Base-by-base conservation (phyloP, 495 filamentous ascomycete species). In the Hypoxylon subgilvum region DNA sequence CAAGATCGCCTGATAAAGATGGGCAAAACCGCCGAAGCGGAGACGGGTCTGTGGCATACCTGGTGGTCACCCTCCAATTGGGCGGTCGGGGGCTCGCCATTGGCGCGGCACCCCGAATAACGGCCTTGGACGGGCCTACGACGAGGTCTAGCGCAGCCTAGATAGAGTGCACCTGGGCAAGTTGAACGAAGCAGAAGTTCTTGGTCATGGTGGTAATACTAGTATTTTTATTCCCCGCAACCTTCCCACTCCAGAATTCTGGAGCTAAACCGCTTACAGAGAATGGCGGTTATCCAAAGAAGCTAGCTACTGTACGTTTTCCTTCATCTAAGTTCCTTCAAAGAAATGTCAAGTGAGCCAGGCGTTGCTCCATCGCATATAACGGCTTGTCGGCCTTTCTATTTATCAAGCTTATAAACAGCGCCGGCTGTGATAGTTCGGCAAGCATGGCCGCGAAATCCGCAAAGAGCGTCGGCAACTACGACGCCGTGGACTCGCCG, bases 171-270 rank as follows among this genome's bases (percentile, higher is more conserved):
- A n/a, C n/a, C n/a, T n/a, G n/a, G n/a, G n/a, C n/a, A n/a, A n/a
- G n/a, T n/a, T n/a, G n/a, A n/a, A n/a, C n/a, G n/a, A n/a, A n/a
- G n/a, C n/a, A n/a, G n/a, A n/a, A n/a, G n/a, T n/a, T n/a, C n/a
- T n/a, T n/a, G n/a, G n/a, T n/a, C n/a, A n/a, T n/a, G n/a, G n/a
- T n/a, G n/a, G n/a, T n/a, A n/a, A n/a, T n/a, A n/a, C n/a, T n/a
- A n/a, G n/a, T n/a, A n/a, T n/a, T n/a, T n/a, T 53, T 58, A 53
- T 64, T 64, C 61, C 60, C 61, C 61, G 61, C 61, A 64, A 58
- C 48, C 32, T 27, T 35, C 48, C 53, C 53, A 34, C 40, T 12
- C 2, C 31, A 3, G 8, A 4, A 27, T 27, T 4, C 60, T 50
- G 8, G 16, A 25, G 43, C 61, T 64, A 64, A 64, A 51, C 61